Percentiles rank a stretch among this genome's conserved stretches.
phyloP scores from a whole-genome alignment of 805 yeast genomes.

The Myxozyma geophila region DNA sequence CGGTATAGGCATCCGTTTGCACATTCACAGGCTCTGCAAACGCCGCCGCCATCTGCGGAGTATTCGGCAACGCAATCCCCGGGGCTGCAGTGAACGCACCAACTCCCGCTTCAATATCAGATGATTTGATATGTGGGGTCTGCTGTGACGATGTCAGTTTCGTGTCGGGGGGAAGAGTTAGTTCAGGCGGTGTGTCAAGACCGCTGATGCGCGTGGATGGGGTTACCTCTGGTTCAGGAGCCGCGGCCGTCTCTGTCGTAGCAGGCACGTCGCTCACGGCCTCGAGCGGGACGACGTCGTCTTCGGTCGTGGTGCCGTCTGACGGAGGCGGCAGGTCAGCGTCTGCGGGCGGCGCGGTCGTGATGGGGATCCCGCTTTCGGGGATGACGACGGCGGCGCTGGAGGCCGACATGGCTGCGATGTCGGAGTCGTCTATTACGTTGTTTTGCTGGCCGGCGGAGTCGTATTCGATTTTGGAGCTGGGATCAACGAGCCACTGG shows the following conservation, averaged over 20 bases:
- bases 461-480: conserved; percentile 53
- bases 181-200: neutral
- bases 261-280: neutral
- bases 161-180: neutral
- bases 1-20: neutral
- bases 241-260: neutral
- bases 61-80: conserved; percentile 15
- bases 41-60: conserved; percentile 14
- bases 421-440: conserved; percentile 49
- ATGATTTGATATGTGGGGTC: conserved; percentile 7
- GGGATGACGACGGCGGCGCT: conserved; percentile 43
- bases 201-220: neutral
- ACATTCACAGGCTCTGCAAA: neutral
- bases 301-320: conserved; percentile 8
- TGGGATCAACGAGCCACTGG: conserved; percentile 56
- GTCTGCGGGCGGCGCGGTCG: conserved; percentile 15
- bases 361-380: conserved; percentile 45
- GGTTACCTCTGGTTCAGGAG: neutral
- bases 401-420: conserved; percentile 39
- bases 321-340: neutral
- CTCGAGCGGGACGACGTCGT: neutral
- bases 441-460: conserved; percentile 59
- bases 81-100: conserved; percentile 17
- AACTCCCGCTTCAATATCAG: neutral
- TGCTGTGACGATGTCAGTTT: neutral